Evolutionary conservation across 1,139 yeast genomes (phyloP).

Genomic region (Taiozyma sp.): DNA sequence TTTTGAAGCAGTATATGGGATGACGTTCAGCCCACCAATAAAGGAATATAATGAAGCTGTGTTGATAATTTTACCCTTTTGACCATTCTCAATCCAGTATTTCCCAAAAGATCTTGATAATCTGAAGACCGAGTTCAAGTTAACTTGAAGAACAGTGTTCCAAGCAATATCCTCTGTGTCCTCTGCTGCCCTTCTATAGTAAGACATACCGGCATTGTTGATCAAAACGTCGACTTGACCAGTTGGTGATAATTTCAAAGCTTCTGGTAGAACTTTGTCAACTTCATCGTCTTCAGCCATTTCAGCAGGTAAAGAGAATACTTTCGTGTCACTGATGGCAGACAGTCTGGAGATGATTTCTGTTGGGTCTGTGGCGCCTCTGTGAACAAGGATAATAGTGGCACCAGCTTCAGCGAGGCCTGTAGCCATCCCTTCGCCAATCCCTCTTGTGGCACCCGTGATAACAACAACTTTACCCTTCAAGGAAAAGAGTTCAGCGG

Average conservation of each 20-base stretch:
- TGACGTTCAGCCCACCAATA: slow-evolving; percentile 38
- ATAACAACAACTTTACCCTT: slow-evolving; percentile 35
- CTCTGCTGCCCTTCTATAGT: slow-evolving; percentile 32
- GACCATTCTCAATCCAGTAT: slow-evolving; percentile 39
- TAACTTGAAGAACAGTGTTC: slow-evolving; percentile 44
- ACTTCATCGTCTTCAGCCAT: slow-evolving; percentile 27
- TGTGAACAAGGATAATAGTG: slow-evolving; percentile 28
- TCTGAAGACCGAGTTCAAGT: slow-evolving; percentile 41
- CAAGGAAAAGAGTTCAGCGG: slow-evolving; percentile 33
- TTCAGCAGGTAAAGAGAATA: slow-evolving; percentile 22
- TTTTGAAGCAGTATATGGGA: slow-evolving; percentile 45
- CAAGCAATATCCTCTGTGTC: slow-evolving; percentile 37
- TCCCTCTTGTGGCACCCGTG: slow-evolving; percentile 42
- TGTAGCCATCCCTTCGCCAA: slow-evolving; percentile 39
- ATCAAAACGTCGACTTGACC: slow-evolving; percentile 44
- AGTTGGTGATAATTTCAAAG: slow-evolving; percentile 29
- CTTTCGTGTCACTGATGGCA: slow-evolving; percentile 19
- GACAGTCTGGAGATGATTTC: slow-evolving; percentile 17
- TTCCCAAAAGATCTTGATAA: slow-evolving; percentile 43
- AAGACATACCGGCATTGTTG: slow-evolving; percentile 52
- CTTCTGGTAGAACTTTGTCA: slow-evolving; percentile 26
- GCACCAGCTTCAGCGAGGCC: slow-evolving; percentile 41
- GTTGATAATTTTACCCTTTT: slow-evolving; percentile 58
- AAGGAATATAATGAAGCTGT: slow-evolving; percentile 51
- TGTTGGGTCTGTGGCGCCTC: slow-evolving; percentile 26